Evolutionary conservation across 2,329 filamentous ascomycete species (phyloP), one percentile per base, ranked within the genome.

Genomic region (Diplocarpon rosae): DNA sequence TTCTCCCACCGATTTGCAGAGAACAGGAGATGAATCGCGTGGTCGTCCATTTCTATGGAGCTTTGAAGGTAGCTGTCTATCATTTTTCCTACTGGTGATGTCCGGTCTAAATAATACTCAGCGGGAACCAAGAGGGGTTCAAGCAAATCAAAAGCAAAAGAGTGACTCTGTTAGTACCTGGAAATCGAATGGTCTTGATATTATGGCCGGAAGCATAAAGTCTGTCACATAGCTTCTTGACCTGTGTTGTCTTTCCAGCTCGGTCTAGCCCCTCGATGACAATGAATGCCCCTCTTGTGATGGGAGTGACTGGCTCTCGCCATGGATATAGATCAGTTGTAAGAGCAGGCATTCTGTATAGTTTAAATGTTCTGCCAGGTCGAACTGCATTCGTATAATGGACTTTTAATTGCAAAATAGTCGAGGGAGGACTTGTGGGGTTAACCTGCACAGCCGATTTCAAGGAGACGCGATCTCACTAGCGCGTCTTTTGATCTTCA

Each of bases 221-320:
- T 31, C 63, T 66, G 24, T 72, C 63, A 31, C 71, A 72, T 33
- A 86, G 66, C 42, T 66, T 66, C 41, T 71, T 65, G 55, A 78
- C 82, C 67, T 85, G 82, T 24, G 80, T 85, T 13, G 80, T 82
- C 65, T 86, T 86, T 24, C 82, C 82, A 3, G 82, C 76, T 47
- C 79, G 72, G 57, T 86, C 82, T 28, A 86, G 69, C 13, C 82
- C 82, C 65, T 86, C 82, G 41, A 85, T 72, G 2, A 84, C 79
- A 48, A 86, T 76, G 30, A 86, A 69, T 45, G 72, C 72, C 29
- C 81, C 81, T 43, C 75, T 69, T 35, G 58, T 39, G 4, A 52
- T 38, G 1, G 54, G 36, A 1, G 16, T 47, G 37, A 48, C 34
- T 3, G 50, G 49, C 59, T 65, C 63, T 40, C 47, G 46, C 49